These are phyloP conservation scores for Zymoseptoria ardabiliae DNA, from an alignment of 2,329 filamentous ascomycete species.

Conservation along the genomic window DNA sequence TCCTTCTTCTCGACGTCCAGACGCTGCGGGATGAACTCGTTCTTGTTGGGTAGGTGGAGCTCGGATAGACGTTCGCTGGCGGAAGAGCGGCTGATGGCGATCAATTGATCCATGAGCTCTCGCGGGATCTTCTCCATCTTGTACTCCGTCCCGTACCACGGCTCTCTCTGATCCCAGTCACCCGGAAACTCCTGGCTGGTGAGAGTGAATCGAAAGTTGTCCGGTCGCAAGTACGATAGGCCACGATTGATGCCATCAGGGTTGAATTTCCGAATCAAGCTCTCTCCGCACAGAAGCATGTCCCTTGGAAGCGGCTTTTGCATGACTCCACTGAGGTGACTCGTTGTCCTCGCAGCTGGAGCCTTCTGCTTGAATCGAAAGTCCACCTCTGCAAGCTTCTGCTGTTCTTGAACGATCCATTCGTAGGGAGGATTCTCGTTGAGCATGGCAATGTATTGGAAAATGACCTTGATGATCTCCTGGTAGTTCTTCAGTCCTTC, in stretches of 20 bases:
- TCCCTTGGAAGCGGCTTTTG: conserved; percentile 82
- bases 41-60: conserved; percentile 81
- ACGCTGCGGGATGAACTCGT: conserved; percentile 90
- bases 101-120: conserved; percentile 66
- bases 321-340: conserved; percentile 78
- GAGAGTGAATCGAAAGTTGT: conserved; percentile 81
- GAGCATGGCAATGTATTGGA: conserved; percentile 86
- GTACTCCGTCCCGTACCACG: conserved; percentile 98
- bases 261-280: conserved; percentile 72
- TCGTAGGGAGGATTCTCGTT: conserved; percentile 71
- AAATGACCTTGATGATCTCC: conserved; percentile 74
- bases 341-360: conserved; percentile 81
- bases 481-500: conserved; percentile 76
- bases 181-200: conserved; percentile 79
- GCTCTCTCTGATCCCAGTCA: conserved; percentile 79
- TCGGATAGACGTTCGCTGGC: conserved; percentile 56
- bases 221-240: conserved; percentile 66
- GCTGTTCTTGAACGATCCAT: conserved; percentile 93
- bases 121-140: conserved; percentile 70
- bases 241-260: conserved; percentile 66
- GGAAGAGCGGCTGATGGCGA: conserved; percentile 50
- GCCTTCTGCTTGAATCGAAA: conserved; percentile 95
- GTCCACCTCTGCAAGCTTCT: conserved; percentile 81
- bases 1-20: conserved; percentile 94
- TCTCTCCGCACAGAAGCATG: conserved; percentile 75